A percentile compares a stretch with the other conserved stretches of the same genome.
Conservation (phyloP, 192 early-diverging fungal species). For the Coemansia sp. region DNA sequence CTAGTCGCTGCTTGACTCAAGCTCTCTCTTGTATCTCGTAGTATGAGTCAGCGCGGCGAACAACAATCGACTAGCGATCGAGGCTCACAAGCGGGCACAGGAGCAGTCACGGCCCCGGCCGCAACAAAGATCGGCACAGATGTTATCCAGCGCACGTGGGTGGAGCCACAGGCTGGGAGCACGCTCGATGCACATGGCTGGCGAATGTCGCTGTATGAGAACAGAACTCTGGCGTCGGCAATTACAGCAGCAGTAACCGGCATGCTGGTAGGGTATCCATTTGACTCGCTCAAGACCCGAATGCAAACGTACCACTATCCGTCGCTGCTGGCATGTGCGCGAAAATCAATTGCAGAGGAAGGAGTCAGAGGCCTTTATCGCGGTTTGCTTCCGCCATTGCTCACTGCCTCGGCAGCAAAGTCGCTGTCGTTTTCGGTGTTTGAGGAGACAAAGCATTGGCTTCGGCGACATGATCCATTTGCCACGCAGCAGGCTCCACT, state of each 20-base stretch:
- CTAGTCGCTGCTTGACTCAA: slow-evolving; percentile 2
- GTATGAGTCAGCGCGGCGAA: slow-evolving; percentile 7
- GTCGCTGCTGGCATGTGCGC: slow-evolving; percentile 76
- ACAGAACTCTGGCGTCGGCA: slow-evolving; percentile 70
- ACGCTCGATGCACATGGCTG: slow-evolving; percentile 13
- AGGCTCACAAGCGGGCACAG: not conserved
- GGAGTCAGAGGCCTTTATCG: slow-evolving; percentile 85
- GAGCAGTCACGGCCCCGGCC: slow-evolving; percentile 11
- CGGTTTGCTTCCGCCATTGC: slow-evolving; percentile 79
- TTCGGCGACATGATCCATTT: slow-evolving; percentile 40
- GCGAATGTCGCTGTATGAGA: slow-evolving; percentile 41
- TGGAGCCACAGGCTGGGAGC: slow-evolving; percentile 4
- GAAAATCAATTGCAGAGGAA: slow-evolving; percentile 75
- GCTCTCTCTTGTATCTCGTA: not conserved
- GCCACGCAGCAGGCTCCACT: not conserved
- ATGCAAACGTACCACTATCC: slow-evolving; percentile 93
- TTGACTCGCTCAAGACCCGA: slow-evolving; percentile 95
- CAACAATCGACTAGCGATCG: slow-evolving; percentile 7
- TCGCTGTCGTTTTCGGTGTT: slow-evolving; percentile 92
- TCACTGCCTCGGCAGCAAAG: slow-evolving; percentile 84
- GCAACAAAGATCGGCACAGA: slow-evolving; percentile 6
- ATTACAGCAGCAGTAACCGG: slow-evolving; percentile 70
- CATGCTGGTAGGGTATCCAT: slow-evolving; percentile 75
- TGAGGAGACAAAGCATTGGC: slow-evolving; percentile 65
- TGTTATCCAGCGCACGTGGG: slow-evolving; percentile 3